Conservation (phyloP, 2,329 filamentous ascomycete genomes). For the Coccinonectria pachysandricola region DNA sequence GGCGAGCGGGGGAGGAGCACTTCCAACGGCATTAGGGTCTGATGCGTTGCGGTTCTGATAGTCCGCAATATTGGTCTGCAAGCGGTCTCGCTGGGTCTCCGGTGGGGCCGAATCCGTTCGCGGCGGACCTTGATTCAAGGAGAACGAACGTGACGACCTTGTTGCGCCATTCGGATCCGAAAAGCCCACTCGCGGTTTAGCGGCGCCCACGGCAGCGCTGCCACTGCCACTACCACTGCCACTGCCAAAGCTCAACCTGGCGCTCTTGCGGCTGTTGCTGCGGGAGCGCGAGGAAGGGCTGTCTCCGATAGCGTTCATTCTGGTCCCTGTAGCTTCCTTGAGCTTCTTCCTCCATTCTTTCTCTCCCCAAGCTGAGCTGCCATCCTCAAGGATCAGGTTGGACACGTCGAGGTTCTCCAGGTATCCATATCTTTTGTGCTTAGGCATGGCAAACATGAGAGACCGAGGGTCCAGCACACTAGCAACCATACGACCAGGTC, state of each 20-base stretch:
- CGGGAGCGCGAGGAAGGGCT: constrained; percentile 33
- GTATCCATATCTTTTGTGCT: constrained; percentile 78
- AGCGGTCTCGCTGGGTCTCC: constrained; percentile 26
- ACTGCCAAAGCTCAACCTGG: constrained; percentile 40
- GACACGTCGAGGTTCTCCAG: constrained; percentile 81
- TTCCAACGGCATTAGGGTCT: constrained; percentile 27
- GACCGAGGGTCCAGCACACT: constrained; percentile 80
- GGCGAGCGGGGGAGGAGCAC: constrained; percentile 15
- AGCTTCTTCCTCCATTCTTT: constrained; percentile 80
- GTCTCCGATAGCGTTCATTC: constrained; percentile 59
- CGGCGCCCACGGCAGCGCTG: constrained; percentile 39
- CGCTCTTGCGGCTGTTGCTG: constrained; percentile 48
- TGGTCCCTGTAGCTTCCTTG: constrained; percentile 75
- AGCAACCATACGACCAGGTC: constrained; percentile 75
- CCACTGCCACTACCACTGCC: constrained; percentile 18
- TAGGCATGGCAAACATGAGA: constrained; percentile 97
- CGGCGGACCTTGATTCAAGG: constrained; percentile 29
- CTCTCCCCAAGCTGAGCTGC: constrained; percentile 70
- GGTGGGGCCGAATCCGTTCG: constrained; percentile 44
- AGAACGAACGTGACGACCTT: constrained; percentile 43
- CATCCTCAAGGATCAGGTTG: constrained; percentile 65
- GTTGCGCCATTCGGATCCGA: constrained; percentile 42
- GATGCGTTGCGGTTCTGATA: constrained; percentile 38
- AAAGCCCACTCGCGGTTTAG: too few relatives aligned
- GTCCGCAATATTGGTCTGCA: constrained; percentile 19